Percentiles rank a stretch among this genome's conserved stretches.
These are phyloP conservation scores for Hevea brasiliensis DNA, from an alignment of 345 rosid genomes.

Conservation along the genomic window DNA sequence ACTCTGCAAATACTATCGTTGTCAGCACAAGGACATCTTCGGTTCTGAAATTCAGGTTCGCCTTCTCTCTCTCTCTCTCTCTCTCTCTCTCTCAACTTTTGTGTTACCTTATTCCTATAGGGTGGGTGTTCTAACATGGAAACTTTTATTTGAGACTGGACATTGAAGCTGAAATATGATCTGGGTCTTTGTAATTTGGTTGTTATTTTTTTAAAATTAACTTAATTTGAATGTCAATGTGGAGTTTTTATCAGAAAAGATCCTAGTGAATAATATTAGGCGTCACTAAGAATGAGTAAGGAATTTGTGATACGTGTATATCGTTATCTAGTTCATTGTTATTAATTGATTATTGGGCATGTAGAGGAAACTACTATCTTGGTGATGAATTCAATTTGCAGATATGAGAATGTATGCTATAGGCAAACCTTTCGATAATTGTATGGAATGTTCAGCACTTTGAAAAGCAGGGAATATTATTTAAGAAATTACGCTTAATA, in stretches of 20 bases:
- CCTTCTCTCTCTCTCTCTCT: background rate
- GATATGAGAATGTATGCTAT: background rate
- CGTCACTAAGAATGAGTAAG: background rate
- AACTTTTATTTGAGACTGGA: background rate
- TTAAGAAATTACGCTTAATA: background rate
- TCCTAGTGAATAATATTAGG: background rate
- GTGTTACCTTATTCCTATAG: background rate
- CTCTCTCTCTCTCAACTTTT: background rate
- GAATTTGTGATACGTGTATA: too few relatives aligned
- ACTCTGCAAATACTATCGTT: background rate
- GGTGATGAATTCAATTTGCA: background rate
- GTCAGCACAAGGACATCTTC: background rate
- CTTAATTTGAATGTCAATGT: background rate
- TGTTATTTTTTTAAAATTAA: background rate
- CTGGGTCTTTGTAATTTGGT: conserved; percentile 9
- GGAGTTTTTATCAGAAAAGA: background rate
- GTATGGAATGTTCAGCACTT: background rate
- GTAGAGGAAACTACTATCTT: background rate
- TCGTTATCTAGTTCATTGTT: too few relatives aligned
- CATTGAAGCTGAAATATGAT: conserved; percentile 2
- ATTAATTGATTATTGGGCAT: background rate
- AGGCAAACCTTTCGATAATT: background rate
- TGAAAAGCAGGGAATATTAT: background rate
- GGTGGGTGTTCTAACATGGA: background rate
- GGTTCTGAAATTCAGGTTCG: background rate